A percentile compares a stretch with the other conserved stretches of the same genome.
phyloP scores from a whole-genome alignment of 176 grass and related monocot species.

The Chloris gayana region DNA sequence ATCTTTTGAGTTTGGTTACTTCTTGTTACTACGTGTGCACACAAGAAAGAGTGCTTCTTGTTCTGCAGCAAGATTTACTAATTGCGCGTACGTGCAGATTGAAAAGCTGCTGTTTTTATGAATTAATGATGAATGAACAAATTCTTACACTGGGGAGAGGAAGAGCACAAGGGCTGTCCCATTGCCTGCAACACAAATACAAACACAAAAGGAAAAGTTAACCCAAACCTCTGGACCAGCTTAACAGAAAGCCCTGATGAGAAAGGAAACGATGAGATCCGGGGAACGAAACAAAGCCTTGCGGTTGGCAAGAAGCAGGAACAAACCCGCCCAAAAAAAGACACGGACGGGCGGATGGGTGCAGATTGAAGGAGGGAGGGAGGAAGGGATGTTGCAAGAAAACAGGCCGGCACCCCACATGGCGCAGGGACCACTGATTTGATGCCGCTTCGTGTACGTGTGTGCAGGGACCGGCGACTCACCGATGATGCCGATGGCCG shows the following conservation, averaged over 20 bases:
- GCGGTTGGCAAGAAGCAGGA: not conserved
- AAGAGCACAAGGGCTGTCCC: conserved; percentile 85
- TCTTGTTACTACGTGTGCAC: not conserved
- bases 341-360: not conserved
- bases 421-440: not conserved
- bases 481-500: conserved; percentile 77
- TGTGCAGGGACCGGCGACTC: not conserved
- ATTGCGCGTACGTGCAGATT: not conserved
- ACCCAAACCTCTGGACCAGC: not conserved
- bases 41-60: not conserved
- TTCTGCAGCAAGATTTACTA: too few relatives aligned
- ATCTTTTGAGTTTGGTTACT: too few relatives aligned
- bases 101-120: not conserved
- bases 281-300: not conserved
- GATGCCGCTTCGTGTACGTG: not conserved
- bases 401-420: not conserved
- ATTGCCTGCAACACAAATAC: conserved; percentile 69
- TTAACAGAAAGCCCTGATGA: not conserved
- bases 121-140: not conserved
- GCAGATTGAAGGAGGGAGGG: not conserved
- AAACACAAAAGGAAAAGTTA: not conserved
- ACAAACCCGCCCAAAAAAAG: not conserved
- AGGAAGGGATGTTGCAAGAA: not conserved
- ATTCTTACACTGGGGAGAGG: conserved; percentile 84
- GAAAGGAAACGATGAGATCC: not conserved